Percentiles rank a stretch among this genome's conserved stretches.
phyloP scores from a whole-genome alignment of 148 eudicot genomes.

The Suaeda aralocaspica region DNA sequence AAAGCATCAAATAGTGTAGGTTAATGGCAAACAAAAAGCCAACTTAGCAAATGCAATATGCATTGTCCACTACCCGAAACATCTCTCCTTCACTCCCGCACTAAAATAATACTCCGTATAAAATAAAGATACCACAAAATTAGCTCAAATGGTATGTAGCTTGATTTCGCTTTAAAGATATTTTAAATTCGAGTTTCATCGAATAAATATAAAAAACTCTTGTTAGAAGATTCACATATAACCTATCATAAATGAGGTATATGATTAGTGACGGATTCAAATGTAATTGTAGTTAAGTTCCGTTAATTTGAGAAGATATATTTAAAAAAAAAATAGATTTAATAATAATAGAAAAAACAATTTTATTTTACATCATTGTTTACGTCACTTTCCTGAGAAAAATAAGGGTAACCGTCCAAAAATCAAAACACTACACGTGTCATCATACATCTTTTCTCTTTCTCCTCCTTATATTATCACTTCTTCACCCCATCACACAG shows the following conservation, averaged over 20 bases:
- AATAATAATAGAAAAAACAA: too few species aligned
- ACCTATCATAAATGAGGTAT: too few species aligned
- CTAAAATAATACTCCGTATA: neutral
- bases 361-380: slow-evolving; percentile 23
- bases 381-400: slow-evolving; percentile 23
- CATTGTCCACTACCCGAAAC: slow-evolving; percentile 30
- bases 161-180: too few species aligned
- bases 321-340: too few species aligned
- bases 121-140: too few species aligned
- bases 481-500: slow-evolving; percentile 6
- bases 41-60: slow-evolving; percentile 16
- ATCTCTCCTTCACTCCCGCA: slow-evolving; percentile 14
- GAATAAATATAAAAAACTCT: too few species aligned
- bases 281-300: too few species aligned
- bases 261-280: too few species aligned
- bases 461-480: slow-evolving; percentile 25
- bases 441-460: slow-evolving; percentile 7
- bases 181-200: too few species aligned
- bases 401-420: slow-evolving; percentile 13
- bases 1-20: slow-evolving; percentile 28
- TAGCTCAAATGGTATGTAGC: too few species aligned
- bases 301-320: too few species aligned
- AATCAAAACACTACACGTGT: slow-evolving; percentile 19
- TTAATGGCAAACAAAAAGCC: slow-evolving; percentile 40
- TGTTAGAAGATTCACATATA: too few species aligned